Evolutionary conservation across 139 green algal genomes (phyloP).

Genomic region (Trebouxia sp.): DNA sequence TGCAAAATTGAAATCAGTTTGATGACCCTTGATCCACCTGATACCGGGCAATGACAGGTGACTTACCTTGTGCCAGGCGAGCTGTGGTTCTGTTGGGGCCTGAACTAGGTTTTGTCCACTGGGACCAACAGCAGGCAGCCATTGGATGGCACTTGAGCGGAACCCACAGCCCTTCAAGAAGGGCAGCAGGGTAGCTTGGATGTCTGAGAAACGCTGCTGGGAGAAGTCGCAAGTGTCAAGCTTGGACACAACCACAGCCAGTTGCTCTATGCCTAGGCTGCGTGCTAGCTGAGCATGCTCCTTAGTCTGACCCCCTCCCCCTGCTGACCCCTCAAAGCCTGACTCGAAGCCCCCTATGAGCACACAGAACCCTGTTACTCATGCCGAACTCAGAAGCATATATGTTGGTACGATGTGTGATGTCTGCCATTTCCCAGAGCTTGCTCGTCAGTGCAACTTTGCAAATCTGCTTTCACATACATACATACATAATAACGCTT

Average conservation of each 20-base stretch:
- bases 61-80: slow-evolving; percentile 64
- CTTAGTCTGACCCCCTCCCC: slow-evolving; percentile 81
- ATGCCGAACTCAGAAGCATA: neutral
- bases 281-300: slow-evolving; percentile 94
- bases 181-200: slow-evolving; percentile 70
- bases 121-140: slow-evolving; percentile 81
- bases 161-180: slow-evolving; percentile 89
- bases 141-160: slow-evolving; percentile 64
- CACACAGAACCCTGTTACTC: too few relatives aligned
- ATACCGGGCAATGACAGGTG: too few relatives aligned
- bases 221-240: slow-evolving; percentile 79
- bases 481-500: too few relatives aligned
- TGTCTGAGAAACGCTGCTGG: slow-evolving; percentile 78
- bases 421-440: too few relatives aligned
- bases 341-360: slow-evolving; percentile 85
- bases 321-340: slow-evolving; percentile 72
- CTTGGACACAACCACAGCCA: slow-evolving; percentile 91
- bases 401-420: too few relatives aligned
- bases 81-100: slow-evolving; percentile 40
- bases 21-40: too few relatives aligned
- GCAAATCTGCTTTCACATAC: too few relatives aligned
- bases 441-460: too few relatives aligned
- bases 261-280: slow-evolving; percentile 86
- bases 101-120: slow-evolving; percentile 81
- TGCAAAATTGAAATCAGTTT: too few relatives aligned